Conservation (phyloP, 345 rosid genomes). For the Geranium rotundifolium region DNA sequence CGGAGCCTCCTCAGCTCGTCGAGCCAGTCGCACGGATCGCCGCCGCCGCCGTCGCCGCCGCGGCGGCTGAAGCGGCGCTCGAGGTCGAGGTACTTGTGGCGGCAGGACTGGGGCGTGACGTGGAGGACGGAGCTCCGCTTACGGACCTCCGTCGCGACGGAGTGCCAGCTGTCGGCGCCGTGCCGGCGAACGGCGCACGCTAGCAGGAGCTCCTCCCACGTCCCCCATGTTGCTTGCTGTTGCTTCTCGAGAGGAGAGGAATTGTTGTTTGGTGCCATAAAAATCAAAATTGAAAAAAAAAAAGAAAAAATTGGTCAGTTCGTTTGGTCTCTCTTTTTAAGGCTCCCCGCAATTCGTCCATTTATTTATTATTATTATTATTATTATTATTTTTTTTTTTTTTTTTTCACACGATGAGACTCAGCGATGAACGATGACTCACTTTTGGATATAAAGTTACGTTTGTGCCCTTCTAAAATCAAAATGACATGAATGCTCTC, state of each 20-base stretch:
- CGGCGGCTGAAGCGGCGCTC: constrained; percentile 28
- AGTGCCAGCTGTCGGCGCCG: constrained; percentile 42
- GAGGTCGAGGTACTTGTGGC: constrained; percentile 40
- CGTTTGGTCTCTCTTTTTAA: not conserved
- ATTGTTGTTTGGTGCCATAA: constrained; percentile 18
- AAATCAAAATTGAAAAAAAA: not conserved
- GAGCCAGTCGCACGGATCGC: constrained; percentile 20
- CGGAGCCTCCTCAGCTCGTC: constrained; percentile 49
- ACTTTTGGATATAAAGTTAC: too few species aligned
- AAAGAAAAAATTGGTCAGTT: not conserved
- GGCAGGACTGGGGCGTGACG: constrained; percentile 29
- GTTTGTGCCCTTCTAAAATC: too few species aligned
- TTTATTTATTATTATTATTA: too few species aligned
- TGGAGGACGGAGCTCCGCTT: constrained; percentile 22
- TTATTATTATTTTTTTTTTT: too few species aligned
- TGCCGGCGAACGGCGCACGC: constrained; percentile 54
- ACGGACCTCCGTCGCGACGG: constrained; percentile 42
- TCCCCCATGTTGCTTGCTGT: constrained; percentile 24
- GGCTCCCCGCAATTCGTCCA: not conserved
- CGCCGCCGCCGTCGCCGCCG: not conserved
- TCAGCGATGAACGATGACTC: not conserved
- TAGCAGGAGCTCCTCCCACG: constrained; percentile 32
- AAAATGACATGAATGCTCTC: too few species aligned
- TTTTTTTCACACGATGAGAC: not conserved
- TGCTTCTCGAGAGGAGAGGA: constrained; percentile 14